Percentiles rank a stretch among this genome's conserved stretches.
phyloP scores from a whole-genome alignment of 2,329 filamentous ascomycete genomes.

The Mycogone perniciosa region DNA sequence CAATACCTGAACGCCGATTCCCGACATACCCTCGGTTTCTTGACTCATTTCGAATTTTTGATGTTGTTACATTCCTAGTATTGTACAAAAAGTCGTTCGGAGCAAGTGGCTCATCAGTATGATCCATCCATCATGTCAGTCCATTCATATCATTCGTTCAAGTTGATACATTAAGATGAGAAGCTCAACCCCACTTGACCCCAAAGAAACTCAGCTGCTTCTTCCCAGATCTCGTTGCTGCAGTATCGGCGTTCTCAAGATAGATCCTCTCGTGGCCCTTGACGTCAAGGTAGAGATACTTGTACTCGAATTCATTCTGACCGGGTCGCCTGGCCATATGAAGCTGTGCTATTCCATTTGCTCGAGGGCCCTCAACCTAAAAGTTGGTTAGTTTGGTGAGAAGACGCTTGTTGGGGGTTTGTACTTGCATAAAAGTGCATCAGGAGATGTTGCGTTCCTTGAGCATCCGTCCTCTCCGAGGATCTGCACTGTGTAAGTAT shows the following conservation, averaged over 20 bases:
- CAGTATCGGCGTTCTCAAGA: conserved; percentile 53
- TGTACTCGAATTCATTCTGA: conserved; percentile 66
- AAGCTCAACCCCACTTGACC: conserved; percentile 45
- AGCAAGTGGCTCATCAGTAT: no score
- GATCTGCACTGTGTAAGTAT: conserved; percentile 45
- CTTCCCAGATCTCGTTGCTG: conserved; percentile 26
- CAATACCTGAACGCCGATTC: no score
- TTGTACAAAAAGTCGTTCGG: no score
- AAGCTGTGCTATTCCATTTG: conserved; percentile 65
- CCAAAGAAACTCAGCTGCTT: conserved; percentile 54
- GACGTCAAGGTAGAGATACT: conserved; percentile 73
- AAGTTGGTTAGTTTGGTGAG: conserved; percentile 14
- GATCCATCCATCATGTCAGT: no score
- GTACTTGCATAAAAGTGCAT: conserved; percentile 75
- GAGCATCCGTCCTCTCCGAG: conserved; percentile 60
- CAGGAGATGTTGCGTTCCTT: conserved; percentile 71
- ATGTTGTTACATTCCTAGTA: no score
- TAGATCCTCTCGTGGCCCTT: conserved; percentile 62
- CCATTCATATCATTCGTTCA: no score
- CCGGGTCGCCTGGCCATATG: conserved; percentile 68
- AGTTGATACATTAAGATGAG: neutral
- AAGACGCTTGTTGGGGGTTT: neutral
- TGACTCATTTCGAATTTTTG: no score
- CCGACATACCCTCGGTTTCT: no score
- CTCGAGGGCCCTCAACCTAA: conserved; percentile 70